Evolutionary conservation across 306 rosid genomes (phyloP), one percentile per base, ranked within the genome.

Genomic region (Rubus idaeus): DNA sequence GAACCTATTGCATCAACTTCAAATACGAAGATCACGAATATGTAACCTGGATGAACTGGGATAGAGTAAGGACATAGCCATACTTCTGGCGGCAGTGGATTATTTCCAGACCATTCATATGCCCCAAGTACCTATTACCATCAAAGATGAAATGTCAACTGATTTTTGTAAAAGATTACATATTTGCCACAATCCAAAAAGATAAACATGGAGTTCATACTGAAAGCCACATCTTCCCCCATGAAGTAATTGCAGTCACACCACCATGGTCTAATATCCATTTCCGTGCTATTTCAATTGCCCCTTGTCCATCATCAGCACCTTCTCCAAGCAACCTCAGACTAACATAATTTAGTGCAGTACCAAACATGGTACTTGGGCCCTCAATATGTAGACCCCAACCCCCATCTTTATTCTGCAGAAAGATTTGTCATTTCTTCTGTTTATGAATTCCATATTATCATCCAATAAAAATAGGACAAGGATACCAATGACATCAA

Each of bases 211-310:
- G 76, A 50, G 41, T 16, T 71, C 84, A 53, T 71, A 81, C 84
- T 44, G 84, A 76, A 71, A 81, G 84, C 84, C 84, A 81, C 84
- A 81, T 81, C 66, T 81, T 81, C n/a, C 84, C 84, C 84, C 84
- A 81, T 44, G 81, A 81, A 77, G 84, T 77, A 57, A 73, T 82
- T 35, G 68, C 30, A 82, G 80, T 69, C 58, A 63, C 80, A 12
- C 83, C 76, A 51, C 86, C 83, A 62, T 78, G 86, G 52, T 82
- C 86, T 47, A 82, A 55, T 72, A 78, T 82, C 86, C 86, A 82
- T 74, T 74, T 82, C 0, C 69, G 83, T 58, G 79, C 83, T 13
- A 57, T 12, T 10, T 68, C 77, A 40, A 82, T 70, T 68, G 76
- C 83, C 68, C 73, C 77, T 58, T 68, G 61, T 12, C 83, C 86